phyloP scores from a whole-genome alignment of 2,329 filamentous ascomycete genomes.

The Nemania bipapillata region DNA sequence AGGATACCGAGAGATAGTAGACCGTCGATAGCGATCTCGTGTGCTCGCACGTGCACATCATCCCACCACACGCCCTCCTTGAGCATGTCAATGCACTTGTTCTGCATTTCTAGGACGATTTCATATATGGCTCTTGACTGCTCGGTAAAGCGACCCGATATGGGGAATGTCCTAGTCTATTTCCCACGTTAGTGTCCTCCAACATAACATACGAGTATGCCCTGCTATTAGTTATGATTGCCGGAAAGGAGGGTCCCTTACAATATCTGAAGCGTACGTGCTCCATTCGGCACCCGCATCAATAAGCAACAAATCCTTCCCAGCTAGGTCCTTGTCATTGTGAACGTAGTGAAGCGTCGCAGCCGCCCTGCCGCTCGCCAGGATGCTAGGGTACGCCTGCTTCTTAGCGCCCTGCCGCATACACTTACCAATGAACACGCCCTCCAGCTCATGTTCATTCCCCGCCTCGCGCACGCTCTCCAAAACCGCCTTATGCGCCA shows the following conservation, averaged over 20 bases:
- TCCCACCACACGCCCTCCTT: slow-evolving; percentile 82
- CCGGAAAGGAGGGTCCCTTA: slow-evolving; percentile 49
- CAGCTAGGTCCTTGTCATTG: slow-evolving; percentile 75
- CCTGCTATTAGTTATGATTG: not conserved
- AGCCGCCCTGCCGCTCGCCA: slow-evolving; percentile 81
- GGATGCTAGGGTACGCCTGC: slow-evolving; percentile 88
- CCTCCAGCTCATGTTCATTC: slow-evolving; percentile 87
- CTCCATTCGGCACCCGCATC: slow-evolving; percentile 84
- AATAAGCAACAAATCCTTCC: slow-evolving; percentile 81
- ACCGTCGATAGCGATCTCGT: slow-evolving; percentile 83
- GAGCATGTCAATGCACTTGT: slow-evolving; percentile 76
- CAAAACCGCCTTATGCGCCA: slow-evolving; percentile 72
- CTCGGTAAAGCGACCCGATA: slow-evolving; percentile 74
- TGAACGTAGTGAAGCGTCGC: slow-evolving; percentile 89
- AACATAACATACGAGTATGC: slow-evolving; percentile 8
- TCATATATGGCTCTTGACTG: slow-evolving; percentile 81
- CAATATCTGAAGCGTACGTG: slow-evolving; percentile 76
- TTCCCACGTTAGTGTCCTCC: not conserved
- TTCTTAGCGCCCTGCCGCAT: slow-evolving; percentile 79
- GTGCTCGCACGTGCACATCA: slow-evolving; percentile 80
- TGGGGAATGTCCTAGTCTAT: slow-evolving; percentile 83
- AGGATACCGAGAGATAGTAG: slow-evolving; percentile 80
- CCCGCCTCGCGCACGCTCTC: slow-evolving; percentile 69
- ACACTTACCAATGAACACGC: slow-evolving; percentile 79
- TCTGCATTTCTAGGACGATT: slow-evolving; percentile 88